Conservation (phyloP, 345 rosid genomes). For the Lumnitzera littorea region DNA sequence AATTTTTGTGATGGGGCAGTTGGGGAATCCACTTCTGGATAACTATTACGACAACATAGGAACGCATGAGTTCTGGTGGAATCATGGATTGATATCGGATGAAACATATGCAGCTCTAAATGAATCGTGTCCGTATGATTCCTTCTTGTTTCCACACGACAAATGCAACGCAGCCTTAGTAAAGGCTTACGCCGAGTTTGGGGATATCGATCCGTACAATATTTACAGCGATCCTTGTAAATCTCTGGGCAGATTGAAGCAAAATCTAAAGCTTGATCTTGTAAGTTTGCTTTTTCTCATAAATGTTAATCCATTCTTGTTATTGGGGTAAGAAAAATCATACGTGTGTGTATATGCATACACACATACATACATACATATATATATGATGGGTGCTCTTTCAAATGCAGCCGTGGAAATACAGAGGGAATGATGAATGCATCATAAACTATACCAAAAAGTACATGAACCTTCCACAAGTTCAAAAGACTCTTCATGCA, state of each 20-base stretch:
- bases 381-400: background rate
- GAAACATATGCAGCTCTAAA: constrained; percentile 29
- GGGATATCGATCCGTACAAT: constrained; percentile 49
- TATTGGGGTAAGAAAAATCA: no score
- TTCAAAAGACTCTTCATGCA: constrained; percentile 74
- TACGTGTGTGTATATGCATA: no score
- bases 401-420: constrained; percentile 49
- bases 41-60: constrained; percentile 40
- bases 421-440: constrained; percentile 74
- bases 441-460: constrained; percentile 33
- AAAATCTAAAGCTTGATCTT: constrained; percentile 15
- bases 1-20: constrained; percentile 20
- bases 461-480: constrained; percentile 55
- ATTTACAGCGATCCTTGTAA: constrained; percentile 47
- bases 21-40: constrained; percentile 59
- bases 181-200: constrained; percentile 39
- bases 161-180: constrained; percentile 33
- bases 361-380: no score
- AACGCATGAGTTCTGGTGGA: constrained; percentile 59
- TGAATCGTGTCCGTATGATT: constrained; percentile 29
- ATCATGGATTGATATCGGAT: constrained; percentile 55
- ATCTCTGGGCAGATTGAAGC: constrained; percentile 2
- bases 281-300: constrained; percentile 9
- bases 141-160: constrained; percentile 46
- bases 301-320: no score